phyloP scores from a whole-genome alignment of 2,329 filamentous ascomycete genomes.

The Penicillium capsulatum region DNA sequence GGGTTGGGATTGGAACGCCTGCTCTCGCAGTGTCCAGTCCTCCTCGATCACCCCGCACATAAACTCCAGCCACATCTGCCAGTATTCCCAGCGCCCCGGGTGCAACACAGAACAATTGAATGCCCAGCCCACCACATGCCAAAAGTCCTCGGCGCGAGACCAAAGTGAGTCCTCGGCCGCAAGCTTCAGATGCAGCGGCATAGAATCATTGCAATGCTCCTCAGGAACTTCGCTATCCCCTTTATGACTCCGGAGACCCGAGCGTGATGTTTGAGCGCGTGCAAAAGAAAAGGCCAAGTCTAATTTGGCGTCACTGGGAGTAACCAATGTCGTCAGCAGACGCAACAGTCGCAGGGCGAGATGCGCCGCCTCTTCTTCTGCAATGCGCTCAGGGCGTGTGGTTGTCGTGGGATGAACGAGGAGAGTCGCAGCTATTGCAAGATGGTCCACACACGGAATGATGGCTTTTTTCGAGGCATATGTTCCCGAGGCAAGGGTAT shows the following conservation, averaged over 20 bases:
- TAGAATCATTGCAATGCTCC: constrained; percentile 44
- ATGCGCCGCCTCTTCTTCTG: constrained; percentile 60
- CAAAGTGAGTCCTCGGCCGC: constrained; percentile 66
- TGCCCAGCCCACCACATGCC: constrained; percentile 83
- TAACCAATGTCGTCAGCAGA: constrained; percentile 60
- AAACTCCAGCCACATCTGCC: constrained; percentile 74
- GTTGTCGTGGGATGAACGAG: constrained; percentile 76
- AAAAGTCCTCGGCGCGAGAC: constrained; percentile 77
- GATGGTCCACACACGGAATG: constrained; percentile 65
- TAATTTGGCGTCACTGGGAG: constrained; percentile 66
- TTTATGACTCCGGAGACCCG: constrained; percentile 26
- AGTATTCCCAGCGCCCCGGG: constrained; percentile 72
- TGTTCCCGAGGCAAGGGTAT: constrained; percentile 32
- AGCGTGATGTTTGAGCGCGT: constrained; percentile 33
- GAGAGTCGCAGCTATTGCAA: constrained; percentile 76
- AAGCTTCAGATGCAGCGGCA: constrained; percentile 55
- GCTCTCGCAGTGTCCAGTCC: constrained; percentile 41
- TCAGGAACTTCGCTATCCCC: constrained; percentile 17
- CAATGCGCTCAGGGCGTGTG: constrained; percentile 61
- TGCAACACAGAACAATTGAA: constrained; percentile 80
- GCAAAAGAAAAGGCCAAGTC: constrained; percentile 68
- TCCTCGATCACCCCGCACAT: constrained; percentile 52
- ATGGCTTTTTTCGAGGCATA: constrained; percentile 49
- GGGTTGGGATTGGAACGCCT: constrained; percentile 8
- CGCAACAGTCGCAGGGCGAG: constrained; percentile 67